Evolutionary conservation across 495 filamentous ascomycete species (phyloP).

Genomic region (Bacidia rubella): DNA sequence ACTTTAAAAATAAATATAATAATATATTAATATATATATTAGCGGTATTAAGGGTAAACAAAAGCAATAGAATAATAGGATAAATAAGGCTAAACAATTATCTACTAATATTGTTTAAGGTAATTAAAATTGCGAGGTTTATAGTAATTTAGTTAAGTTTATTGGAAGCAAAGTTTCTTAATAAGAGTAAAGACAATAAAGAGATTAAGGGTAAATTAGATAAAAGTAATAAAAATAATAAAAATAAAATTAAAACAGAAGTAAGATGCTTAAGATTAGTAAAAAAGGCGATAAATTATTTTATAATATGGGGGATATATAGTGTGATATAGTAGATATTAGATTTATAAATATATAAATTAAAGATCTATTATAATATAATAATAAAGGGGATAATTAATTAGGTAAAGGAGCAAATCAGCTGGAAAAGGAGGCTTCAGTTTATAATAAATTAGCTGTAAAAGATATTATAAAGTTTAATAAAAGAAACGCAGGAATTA

Average conservation of each 20-base stretch:
- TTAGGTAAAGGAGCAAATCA: background rate
- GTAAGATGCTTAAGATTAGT: too few relatives aligned
- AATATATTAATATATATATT: too few relatives aligned
- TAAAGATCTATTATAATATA: conserved; percentile 24
- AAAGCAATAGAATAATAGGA: background rate
- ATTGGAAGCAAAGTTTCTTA: too few relatives aligned
- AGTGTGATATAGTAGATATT: conserved; percentile 18
- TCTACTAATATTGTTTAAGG: background rate
- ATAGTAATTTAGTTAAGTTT: too few relatives aligned
- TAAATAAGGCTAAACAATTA: background rate
- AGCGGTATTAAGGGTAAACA: background rate
- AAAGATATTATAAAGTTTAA: background rate
- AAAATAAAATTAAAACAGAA: too few relatives aligned
- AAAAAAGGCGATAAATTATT: too few relatives aligned
- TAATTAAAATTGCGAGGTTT: too few relatives aligned
- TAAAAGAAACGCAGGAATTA: background rate
- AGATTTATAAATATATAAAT: conserved; percentile 20
- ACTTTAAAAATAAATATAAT: background rate
- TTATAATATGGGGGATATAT: too few relatives aligned
- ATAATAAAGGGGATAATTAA: background rate
- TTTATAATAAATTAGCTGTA: too few relatives aligned
- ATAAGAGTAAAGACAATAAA: too few relatives aligned
- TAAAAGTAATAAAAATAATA: too few relatives aligned
- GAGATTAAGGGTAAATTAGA: too few relatives aligned
- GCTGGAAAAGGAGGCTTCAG: background rate